phyloP scores from a whole-genome alignment of 2,329 filamentous ascomycete species.

The Lachnellula cervina region DNA sequence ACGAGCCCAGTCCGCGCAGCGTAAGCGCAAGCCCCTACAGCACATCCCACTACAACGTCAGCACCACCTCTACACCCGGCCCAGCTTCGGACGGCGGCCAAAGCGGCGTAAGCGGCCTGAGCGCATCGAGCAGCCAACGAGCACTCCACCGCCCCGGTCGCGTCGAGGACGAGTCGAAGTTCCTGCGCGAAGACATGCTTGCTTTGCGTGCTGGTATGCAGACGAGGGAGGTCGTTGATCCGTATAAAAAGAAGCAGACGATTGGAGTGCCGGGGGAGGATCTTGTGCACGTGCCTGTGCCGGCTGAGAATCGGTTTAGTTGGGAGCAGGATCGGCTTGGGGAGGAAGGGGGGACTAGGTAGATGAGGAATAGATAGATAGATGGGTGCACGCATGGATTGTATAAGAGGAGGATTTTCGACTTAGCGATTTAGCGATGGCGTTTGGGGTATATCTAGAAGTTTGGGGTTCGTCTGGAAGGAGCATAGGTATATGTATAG shows the following conservation, averaged over 20 bases:
- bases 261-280: constrained; percentile 22
- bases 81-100: neutral
- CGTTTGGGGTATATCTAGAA: constrained; percentile 1
- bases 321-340: constrained; percentile 25
- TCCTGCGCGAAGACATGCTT: constrained; percentile 14
- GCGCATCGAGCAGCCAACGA: neutral
- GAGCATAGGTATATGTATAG: no score
- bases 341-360: constrained; percentile 8
- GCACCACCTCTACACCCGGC: neutral
- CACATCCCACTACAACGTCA: neutral
- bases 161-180: constrained; percentile 12
- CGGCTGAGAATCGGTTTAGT: constrained; percentile 22
- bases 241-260: constrained; percentile 14
- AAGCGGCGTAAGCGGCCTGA: neutral
- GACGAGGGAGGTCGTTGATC: constrained; percentile 12
- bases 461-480: no score
- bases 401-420: neutral
- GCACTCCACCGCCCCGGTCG: neutral
- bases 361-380: neutral
- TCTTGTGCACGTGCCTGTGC: constrained; percentile 24
- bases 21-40: constrained; percentile 1
- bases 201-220: constrained; percentile 10
- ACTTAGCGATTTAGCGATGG: constrained; percentile 13
- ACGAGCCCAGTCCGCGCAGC: constrained; percentile 3
- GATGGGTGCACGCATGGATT: neutral